Percentiles rank a stretch among this genome's conserved stretches.
Evolutionary conservation across 2,329 filamentous ascomycete species (phyloP).

Genomic region (Colletotrichum neosansevieriae): DNA sequence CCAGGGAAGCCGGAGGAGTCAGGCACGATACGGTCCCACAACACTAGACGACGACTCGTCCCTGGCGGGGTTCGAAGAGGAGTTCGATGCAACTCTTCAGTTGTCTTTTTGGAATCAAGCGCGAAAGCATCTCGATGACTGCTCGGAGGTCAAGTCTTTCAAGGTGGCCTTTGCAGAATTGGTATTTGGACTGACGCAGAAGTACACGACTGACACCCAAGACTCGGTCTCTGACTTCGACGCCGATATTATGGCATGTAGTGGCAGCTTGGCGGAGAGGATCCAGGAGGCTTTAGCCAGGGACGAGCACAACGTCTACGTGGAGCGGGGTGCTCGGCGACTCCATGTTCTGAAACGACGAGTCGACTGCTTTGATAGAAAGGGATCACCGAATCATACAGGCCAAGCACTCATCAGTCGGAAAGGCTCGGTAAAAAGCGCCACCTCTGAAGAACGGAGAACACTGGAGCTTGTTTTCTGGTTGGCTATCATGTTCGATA

Average conservation of each 20-base stretch:
- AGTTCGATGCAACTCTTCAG: slow-evolving; percentile 54
- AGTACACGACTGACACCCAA: slow-evolving; percentile 41
- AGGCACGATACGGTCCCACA: slow-evolving; percentile 6
- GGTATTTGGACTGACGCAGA: slow-evolving; percentile 53
- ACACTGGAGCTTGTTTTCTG: slow-evolving; percentile 68
- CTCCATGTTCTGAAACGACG: slow-evolving; percentile 53
- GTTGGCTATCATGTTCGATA: slow-evolving; percentile 71
- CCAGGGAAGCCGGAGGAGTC: slow-evolving; percentile 49
- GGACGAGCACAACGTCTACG: slow-evolving; percentile 50
- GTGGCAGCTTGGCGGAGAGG: neutral
- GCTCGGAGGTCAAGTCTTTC: slow-evolving; percentile 52
- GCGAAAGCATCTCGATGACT: slow-evolving; percentile 50
- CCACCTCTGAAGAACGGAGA: slow-evolving; percentile 46
- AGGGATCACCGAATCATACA: fast-evolving
- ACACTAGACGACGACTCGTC: slow-evolving; percentile 32
- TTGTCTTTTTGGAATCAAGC: slow-evolving; percentile 54
- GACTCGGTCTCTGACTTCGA: neutral
- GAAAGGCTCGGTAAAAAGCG: neutral
- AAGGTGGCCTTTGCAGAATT: slow-evolving; percentile 53
- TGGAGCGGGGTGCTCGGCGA: slow-evolving; percentile 54
- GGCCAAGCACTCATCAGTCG: neutral
- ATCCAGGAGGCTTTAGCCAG: slow-evolving; percentile 41
- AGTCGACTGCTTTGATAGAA: slow-evolving; percentile 43
- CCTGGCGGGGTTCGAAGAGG: slow-evolving; percentile 41
- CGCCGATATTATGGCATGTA: neutral